phyloP scores from a whole-genome alignment of 2,329 filamentous ascomycete species.

The Teratosphaeria destructans region DNA sequence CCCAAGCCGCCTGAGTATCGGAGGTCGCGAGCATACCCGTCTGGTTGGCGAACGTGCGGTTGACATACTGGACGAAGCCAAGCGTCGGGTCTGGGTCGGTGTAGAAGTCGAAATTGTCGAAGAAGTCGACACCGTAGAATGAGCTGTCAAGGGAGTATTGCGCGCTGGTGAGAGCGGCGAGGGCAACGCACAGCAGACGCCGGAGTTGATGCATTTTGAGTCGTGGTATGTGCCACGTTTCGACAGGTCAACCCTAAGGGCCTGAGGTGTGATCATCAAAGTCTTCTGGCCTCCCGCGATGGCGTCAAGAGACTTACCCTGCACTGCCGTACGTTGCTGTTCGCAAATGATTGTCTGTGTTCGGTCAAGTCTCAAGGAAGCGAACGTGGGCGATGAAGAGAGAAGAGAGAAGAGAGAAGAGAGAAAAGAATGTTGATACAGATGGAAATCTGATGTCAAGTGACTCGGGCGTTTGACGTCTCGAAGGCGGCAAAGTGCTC shows the following conservation, averaged over 20 bases:
- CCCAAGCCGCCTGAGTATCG: constrained; percentile 11
- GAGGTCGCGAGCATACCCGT: constrained; percentile 19
- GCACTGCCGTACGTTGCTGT: neutral
- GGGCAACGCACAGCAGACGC: neutral
- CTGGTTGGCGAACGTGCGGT: constrained; percentile 20
- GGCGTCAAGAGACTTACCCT: neutral
- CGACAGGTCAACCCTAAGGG: neutral
- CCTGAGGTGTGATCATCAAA: neutral
- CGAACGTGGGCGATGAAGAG: neutral
- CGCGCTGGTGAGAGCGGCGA: neutral
- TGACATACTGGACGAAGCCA: constrained; percentile 29
- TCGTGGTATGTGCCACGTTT: neutral
- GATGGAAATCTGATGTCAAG: neutral
- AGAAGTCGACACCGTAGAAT: constrained; percentile 29
- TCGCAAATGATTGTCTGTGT: neutral
- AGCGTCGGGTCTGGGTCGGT: constrained; percentile 14
- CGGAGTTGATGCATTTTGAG: neutral
- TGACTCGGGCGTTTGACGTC: neutral
- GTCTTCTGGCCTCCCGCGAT: neutral
- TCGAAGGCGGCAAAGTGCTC: neutral
- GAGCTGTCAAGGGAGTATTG: constrained; percentile 30
- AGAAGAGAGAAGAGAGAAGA: no score
- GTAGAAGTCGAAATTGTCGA: constrained; percentile 23
- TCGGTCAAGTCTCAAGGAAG: neutral
- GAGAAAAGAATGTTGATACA: neutral